A percentile compares a stretch with the other conserved stretches of the same genome.
These are phyloP conservation scores for Mikania micrantha DNA, from an alignment of 129 eudicot species.

Conservation along the genomic window DNA sequence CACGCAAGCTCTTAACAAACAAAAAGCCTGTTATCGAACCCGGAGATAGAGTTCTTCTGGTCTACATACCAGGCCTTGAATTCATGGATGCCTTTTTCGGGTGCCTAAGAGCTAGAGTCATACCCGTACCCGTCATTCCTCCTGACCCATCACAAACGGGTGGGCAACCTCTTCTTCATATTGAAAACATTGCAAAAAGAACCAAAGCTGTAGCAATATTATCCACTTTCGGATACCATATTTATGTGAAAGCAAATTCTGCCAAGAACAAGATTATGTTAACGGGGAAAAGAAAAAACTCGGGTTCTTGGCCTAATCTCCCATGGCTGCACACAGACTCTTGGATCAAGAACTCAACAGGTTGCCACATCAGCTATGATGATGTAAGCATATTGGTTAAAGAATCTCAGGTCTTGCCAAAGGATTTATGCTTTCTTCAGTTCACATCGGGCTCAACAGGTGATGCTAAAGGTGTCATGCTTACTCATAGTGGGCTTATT, in stretches of 20 bases:
- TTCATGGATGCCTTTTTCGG: conserved; percentile 42
- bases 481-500: conserved; percentile 34
- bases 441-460: conserved; percentile 54
- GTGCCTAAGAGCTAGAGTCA: conserved; percentile 37
- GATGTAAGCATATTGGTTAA: conserved; percentile 14
- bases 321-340: conserved; percentile 47
- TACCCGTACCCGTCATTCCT: conserved; percentile 46
- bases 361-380: neutral
- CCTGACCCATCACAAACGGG: conserved; percentile 45
- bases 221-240: conserved; percentile 35
- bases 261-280: conserved; percentile 32
- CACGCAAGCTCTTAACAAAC: conserved; percentile 30
- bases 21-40: conserved; percentile 33
- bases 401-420: conserved; percentile 9
- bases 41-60: conserved; percentile 42
- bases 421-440: conserved; percentile 45
- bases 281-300: conserved; percentile 21
- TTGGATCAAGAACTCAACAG: conserved; percentile 34
- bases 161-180: conserved; percentile 40
- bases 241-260: conserved; percentile 33
- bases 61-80: conserved; percentile 43
- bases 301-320: conserved; percentile 38
- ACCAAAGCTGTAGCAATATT: conserved; percentile 41
- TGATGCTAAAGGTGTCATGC: conserved; percentile 49
- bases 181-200: conserved; percentile 35